A percentile compares a stretch with the other conserved stretches of the same genome.
Evolutionary conservation across 2,329 filamentous ascomycete genomes (phyloP).

Genomic region (Lanzia echinophila): DNA sequence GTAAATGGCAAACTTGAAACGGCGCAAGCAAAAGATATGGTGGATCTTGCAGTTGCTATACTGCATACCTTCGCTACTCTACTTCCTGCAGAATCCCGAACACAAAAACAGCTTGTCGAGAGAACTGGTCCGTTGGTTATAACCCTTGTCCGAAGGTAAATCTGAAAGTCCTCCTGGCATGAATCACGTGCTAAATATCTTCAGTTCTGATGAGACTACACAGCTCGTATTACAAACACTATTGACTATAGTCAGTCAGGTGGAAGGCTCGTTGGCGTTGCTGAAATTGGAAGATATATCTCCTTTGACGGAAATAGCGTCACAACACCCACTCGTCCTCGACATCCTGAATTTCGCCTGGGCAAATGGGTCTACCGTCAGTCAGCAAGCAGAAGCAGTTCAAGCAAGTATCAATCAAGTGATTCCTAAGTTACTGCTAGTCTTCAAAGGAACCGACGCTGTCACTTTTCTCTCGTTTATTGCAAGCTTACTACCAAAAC

Average conservation of each 20-base stretch:
- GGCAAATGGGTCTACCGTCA: constrained; percentile 40
- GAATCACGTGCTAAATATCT: constrained; percentile 9
- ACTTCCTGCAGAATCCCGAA: constrained; percentile 42
- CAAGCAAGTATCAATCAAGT: constrained; percentile 41
- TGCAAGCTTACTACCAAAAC: constrained; percentile 44
- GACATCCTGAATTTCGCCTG: constrained; percentile 52
- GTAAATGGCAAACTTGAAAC: constrained; percentile 31
- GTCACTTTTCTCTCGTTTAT: constrained; percentile 53
- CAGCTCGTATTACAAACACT: constrained; percentile 50
- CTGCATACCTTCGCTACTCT: constrained; percentile 55
- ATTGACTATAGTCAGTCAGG: constrained; percentile 46
- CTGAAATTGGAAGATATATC: constrained; percentile 44
- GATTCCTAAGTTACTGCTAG: constrained; percentile 43
- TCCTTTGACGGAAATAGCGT: constrained; percentile 50
- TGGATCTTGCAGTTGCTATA: constrained; percentile 56
- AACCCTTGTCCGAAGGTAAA: constrained; percentile 48
- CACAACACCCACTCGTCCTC: constrained; percentile 46
- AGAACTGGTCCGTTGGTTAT: constrained; percentile 48
- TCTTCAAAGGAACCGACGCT: constrained; percentile 53
- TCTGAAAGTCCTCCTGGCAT: not conserved
- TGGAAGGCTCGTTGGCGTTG: constrained; percentile 44
- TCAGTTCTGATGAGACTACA: constrained; percentile 47
- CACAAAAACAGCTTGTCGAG: constrained; percentile 41
- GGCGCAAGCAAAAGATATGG: constrained; percentile 50
- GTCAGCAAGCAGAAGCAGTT: constrained; percentile 25